Evolutionary conservation across 2,329 filamentous ascomycete species (phyloP).

Genomic region (Fulvia fulva): DNA sequence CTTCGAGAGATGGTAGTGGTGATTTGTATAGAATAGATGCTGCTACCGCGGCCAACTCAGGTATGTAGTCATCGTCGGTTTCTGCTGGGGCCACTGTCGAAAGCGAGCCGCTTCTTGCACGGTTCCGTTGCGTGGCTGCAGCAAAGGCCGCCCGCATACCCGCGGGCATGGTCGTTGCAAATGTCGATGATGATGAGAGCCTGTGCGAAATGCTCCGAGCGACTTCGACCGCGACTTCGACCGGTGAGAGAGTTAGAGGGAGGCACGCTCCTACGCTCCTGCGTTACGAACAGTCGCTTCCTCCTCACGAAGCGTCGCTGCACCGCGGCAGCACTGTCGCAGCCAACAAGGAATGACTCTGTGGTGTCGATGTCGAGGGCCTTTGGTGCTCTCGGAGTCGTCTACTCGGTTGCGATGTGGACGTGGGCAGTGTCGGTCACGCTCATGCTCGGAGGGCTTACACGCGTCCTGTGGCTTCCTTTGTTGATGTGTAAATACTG

Average conservation of each 20-base stretch:
- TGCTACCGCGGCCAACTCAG: constrained; percentile 46
- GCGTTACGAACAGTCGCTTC: no score
- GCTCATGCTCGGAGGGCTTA: neutral
- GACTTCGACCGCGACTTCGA: no score
- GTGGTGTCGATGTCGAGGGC: no score
- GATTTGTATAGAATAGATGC: constrained; percentile 54
- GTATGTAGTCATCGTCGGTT: constrained; percentile 46
- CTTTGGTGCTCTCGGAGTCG: no score
- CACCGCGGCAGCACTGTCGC: no score
- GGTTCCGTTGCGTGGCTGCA: constrained; percentile 25
- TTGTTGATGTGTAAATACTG: neutral
- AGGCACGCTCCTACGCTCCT: no score
- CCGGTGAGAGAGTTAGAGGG: no score
- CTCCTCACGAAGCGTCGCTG: no score
- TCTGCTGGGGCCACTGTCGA: constrained; percentile 45
- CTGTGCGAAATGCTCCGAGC: no score
- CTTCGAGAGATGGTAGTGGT: constrained; percentile 47
- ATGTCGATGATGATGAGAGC: no score
- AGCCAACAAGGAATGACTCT: no score
- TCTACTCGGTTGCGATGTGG: neutral
- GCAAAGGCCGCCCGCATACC: constrained; percentile 31
- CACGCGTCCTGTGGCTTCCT: neutral
- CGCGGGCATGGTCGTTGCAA: constrained; percentile 10
- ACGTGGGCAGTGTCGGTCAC: neutral
- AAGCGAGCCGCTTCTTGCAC: constrained; percentile 40